phyloP scores from a whole-genome alignment of 768 basidiomycete genomes.

The Mycena galericulata region DNA sequence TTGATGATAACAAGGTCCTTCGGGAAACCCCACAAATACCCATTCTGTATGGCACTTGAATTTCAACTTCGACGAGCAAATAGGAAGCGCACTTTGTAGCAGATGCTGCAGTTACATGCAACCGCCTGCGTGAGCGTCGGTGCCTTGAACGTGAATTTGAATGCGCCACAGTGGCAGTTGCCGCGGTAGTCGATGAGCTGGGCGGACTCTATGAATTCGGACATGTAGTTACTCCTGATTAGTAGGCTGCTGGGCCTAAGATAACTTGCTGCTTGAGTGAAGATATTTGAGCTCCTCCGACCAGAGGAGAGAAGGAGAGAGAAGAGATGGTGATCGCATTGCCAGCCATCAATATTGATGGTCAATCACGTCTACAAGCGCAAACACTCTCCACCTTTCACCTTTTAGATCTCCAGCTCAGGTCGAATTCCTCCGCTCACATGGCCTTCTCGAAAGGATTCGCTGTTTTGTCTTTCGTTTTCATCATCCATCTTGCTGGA shows the following conservation, averaged over 20 bases:
- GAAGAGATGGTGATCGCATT: no score
- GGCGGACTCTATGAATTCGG: not conserved
- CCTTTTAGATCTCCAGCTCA: no score
- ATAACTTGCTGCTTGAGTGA: no score
- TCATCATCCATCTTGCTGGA: constrained; percentile 77
- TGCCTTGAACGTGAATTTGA: constrained; percentile 26
- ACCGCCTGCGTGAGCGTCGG: constrained; percentile 13
- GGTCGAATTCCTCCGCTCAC: no score
- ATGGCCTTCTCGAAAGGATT: constrained; percentile 44
- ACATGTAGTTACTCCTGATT: no score
- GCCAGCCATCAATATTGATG: no score
- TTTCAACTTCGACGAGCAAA: not conserved
- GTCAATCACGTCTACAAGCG: no score
- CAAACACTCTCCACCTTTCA: no score
- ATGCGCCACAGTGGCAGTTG: constrained; percentile 32
- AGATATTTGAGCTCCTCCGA: no score
- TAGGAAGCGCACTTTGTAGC: constrained; percentile 11
- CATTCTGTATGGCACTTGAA: not conserved
- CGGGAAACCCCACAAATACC: constrained; percentile 26
- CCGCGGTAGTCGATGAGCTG: constrained; percentile 25
- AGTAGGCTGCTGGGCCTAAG: no score
- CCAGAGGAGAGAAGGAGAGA: no score
- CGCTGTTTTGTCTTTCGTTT: constrained; percentile 66
- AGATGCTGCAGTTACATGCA: constrained; percentile 25
- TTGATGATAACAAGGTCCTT: constrained; percentile 19